Conservation (phyloP, 2,329 filamentous ascomycete species). For the Aspergillus thermomutatus region DNA sequence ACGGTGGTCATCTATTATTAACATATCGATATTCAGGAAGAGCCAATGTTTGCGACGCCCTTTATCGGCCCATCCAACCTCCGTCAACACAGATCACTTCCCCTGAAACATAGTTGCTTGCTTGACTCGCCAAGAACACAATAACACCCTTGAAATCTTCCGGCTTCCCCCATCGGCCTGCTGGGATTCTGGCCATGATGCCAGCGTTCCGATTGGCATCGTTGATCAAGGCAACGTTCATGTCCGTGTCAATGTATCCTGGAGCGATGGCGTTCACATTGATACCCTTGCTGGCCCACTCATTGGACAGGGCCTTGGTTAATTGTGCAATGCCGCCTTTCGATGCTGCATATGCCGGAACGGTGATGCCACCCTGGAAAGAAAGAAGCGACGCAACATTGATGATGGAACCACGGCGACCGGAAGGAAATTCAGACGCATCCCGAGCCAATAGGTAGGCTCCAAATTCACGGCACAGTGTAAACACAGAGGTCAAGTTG, state of each 20-base stretch:
- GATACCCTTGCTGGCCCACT: constrained; percentile 77
- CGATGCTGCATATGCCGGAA: constrained; percentile 80
- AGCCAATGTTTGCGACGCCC: neutral
- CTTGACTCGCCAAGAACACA: constrained; percentile 72
- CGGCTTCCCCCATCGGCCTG: constrained; percentile 75
- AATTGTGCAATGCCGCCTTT: constrained; percentile 84
- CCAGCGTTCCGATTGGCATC: constrained; percentile 66
- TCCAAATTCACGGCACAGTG: constrained; percentile 35
- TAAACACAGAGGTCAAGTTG: constrained; percentile 77
- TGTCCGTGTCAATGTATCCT: constrained; percentile 89
- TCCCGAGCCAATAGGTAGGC: constrained; percentile 30
- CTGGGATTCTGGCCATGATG: constrained; percentile 78
- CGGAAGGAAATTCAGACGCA: constrained; percentile 28
- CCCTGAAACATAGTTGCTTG: constrained; percentile 78
- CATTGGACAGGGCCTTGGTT: constrained; percentile 80
- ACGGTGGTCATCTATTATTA: neutral
- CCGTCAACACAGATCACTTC: constrained; percentile 82
- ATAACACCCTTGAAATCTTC: constrained; percentile 85
- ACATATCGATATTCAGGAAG: neutral
- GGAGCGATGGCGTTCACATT: constrained; percentile 87
- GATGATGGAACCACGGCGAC: constrained; percentile 59
- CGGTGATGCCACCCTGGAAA: constrained; percentile 84
- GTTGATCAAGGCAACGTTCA: constrained; percentile 80
- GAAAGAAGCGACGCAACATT: constrained; percentile 79
- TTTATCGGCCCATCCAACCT: constrained; percentile 84